phyloP scores from a whole-genome alignment of 202 grass and related monocot genomes.

The Schoenoplectus triqueter region DNA sequence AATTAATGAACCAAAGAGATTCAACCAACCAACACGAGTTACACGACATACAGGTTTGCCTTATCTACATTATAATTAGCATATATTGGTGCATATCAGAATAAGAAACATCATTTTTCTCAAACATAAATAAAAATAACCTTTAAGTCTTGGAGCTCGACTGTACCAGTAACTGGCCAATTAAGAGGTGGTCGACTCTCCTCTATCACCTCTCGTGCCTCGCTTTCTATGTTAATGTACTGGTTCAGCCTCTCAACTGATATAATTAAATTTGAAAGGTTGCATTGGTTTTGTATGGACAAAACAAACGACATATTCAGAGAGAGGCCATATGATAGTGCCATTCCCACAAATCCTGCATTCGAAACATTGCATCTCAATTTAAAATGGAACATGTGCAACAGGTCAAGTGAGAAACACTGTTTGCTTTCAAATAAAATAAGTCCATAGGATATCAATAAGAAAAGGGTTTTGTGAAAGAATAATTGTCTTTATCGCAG shows the following conservation, averaged over 20 bases:
- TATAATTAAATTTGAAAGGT: slow-evolving; percentile 73
- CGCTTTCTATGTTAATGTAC: slow-evolving; percentile 77
- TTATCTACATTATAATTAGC: background rate
- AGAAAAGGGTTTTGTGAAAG: background rate
- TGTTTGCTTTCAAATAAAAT: background rate
- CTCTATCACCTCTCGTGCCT: slow-evolving; percentile 70
- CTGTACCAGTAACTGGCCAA: slow-evolving; percentile 73
- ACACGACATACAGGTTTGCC: background rate
- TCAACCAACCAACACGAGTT: background rate
- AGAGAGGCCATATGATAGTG: slow-evolving; percentile 87
- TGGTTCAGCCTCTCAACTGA: slow-evolving; percentile 92
- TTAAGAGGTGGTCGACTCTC: slow-evolving; percentile 56
- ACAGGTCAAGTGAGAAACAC: background rate
- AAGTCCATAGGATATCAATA: background rate
- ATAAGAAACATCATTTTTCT: background rate
- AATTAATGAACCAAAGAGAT: background rate
- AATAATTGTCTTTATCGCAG: background rate
- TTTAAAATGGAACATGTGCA: background rate
- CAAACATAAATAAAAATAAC: slow-evolving; percentile 38
- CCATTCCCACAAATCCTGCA: slow-evolving; percentile 92
- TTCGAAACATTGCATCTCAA: background rate
- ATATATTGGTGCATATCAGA: background rate
- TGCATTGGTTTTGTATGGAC: slow-evolving; percentile 82
- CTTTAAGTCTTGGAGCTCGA: slow-evolving; percentile 80
- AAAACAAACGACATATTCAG: slow-evolving; percentile 73